Evolutionary conservation across 305 asterid genomes (phyloP).

Genomic region (Rubia balearica): DNA sequence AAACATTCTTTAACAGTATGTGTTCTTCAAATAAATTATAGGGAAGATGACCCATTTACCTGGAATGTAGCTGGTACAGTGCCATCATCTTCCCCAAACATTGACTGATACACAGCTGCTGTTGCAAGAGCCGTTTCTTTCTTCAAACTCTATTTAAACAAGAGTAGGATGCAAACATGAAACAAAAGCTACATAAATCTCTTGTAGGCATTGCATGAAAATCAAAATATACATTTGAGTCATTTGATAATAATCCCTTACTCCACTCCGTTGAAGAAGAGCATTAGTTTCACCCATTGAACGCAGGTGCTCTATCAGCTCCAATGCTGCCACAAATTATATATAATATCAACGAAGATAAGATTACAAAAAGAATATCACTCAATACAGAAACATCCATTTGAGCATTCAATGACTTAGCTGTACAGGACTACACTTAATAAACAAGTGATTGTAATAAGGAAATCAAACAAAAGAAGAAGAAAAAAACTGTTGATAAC

Average conservation of each 20-base stretch:
- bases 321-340: slow-evolving; percentile 57
- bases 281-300: slow-evolving; percentile 96
- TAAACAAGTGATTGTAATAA: neutral
- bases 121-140: slow-evolving; percentile 91
- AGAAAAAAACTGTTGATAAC: too few species aligned
- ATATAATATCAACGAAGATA: slow-evolving; percentile 6
- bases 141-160: slow-evolving; percentile 50
- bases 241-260: slow-evolving; percentile 22
- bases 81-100: slow-evolving; percentile 96
- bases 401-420: neutral
- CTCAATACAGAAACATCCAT: neutral
- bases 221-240: slow-evolving; percentile 8
- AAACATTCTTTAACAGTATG: neutral
- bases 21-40: neutral
- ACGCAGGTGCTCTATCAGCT: slow-evolving; percentile 95
- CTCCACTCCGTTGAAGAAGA: slow-evolving; percentile 61
- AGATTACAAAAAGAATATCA: neutral
- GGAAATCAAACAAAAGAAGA: neutral
- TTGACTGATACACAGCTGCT: slow-evolving; percentile 83
- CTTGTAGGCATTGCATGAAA: slow-evolving; percentile 3
- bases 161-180: slow-evolving; percentile 1
- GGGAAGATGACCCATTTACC: slow-evolving; percentile 31
- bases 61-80: slow-evolving; percentile 89
- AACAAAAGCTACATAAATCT: neutral
- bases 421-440: neutral